Base-by-base conservation (phyloP, 2,329 filamentous ascomycete genomes). In the Ophiostoma novo-ulmi region DNA sequence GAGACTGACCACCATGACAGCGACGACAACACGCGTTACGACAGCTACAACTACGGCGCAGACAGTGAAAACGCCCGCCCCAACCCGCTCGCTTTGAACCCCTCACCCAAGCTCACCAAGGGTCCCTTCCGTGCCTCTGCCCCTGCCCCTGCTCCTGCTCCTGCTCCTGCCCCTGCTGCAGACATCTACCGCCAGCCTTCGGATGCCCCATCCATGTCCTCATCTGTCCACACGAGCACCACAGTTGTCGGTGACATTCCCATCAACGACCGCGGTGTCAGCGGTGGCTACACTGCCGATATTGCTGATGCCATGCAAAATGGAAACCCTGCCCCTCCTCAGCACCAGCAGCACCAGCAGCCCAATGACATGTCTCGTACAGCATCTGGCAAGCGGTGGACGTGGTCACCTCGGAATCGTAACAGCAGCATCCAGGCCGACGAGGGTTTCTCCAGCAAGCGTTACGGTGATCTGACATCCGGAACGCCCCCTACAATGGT, bases 381-480 rank as follows among this genome's bases (percentile, higher is more conserved):
- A 69, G 39, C 38, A n/a, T 39, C 65, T 69, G 11, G 71, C 35
- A n/a, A 73, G 61, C 74, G 73, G 31, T 75, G 73, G 73, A 73
- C 74, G 0, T 75, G 74, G 74, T 67, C 67, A 5, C 65, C 71
- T 10, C 72, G 69, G 39, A 48, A 14, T 26, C 74, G 73, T 68
- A 76, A 82, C 73, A 83, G 81, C 73, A 84, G 82, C 65, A 84
- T 86, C 73, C 84, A 86, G 76, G 74, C 80, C 41, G 84, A 86
- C 68, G 75, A 76, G 20, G 77, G 76, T 65, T 87, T 88, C 76
- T 85, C 81, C 75, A 75, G 74, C 11, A 86, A 85, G 76, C 82
- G 85, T n/a, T 89, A 89, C 74, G 86, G 86, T n/a, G 82, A 85
- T 67, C 79, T 89, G 65, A 84, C 82, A 75, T 76, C 83, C 3